Evolutionary conservation across 495 filamentous ascomycete species (phyloP), one percentile per base, ranked within the genome.

Genomic region (Penicillium diatomitis): DNA sequence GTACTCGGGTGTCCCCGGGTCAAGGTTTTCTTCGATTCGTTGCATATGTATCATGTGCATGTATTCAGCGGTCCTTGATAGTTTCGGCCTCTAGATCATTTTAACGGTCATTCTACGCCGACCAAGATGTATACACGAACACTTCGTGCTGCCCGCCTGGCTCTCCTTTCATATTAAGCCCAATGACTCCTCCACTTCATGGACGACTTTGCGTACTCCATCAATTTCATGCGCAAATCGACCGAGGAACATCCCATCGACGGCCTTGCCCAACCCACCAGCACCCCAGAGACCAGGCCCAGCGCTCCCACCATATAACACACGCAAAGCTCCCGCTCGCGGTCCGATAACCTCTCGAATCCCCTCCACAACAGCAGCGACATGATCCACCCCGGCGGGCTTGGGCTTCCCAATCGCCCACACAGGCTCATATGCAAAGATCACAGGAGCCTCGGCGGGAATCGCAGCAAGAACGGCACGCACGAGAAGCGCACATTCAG

Each of bases 401-500:
- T 80, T 72, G 0, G 70, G 67, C 30, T 85, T 77, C 3, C 88
- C 88, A 65, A 94, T 94, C 0, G 87, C 88, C 88, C 88, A 94
- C 1, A 91, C 86, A 8, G 88, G 88, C 70, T 95, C 88, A 61
- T 95, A 95, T 3, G 87, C 88, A 36, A 92, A 74, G 9, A 90
- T 80, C 12, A 91, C 76, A n/a, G 88, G 79, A 2, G 75, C 76
- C 7, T 80, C 70, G 3, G 58, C 65, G 0, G 77, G 73, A 27
- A 90, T 66, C 0, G 71, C 76, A 9, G 65, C 65, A 11, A 92
- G 56, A 6, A 86, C 79, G 3, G 77, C 69, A 20, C 70, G 69
- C 9, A 92, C 72, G 51, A 90, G 85, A 11, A 67, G 62, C 32
- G 68, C 67, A 48, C 85, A 87, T 63, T 90, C 86, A 4, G 69